Evolutionary conservation across 805 yeast species (phyloP), one percentile per base, ranked within the genome.

Genomic region (Metschnikowia reukaufii): DNA sequence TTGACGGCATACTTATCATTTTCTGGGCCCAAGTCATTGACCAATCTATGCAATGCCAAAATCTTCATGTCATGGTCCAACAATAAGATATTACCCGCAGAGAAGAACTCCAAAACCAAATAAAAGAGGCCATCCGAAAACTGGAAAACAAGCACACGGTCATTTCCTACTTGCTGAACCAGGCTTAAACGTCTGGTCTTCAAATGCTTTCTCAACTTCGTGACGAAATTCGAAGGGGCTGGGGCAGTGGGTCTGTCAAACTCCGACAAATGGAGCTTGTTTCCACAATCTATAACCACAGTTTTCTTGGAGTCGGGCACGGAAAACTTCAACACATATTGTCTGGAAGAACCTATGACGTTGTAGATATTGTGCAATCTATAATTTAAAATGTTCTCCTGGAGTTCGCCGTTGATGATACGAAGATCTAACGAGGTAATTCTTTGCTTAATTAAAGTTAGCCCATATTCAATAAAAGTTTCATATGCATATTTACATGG

Each of bases 11-110:
- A 83, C 48, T 73, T 74, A 36, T 72, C 82, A 45, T 78, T 79
- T 52, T 80, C 81, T 8, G 56, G 49, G 31, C 79, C 86, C 58
- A 83, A 79, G 44, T 86, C 95, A 29, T 80, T 80, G 8, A 89
- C 97, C 18, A 85, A 69, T 65, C 97, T 80, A 61, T 86, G 91
- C 23, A 90, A 67, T 0, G 92, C 73, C 58, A 90, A 56, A 42
- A 91, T 89, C 56, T 78, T 82, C 49, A 73, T 65, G 17, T 83
- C 77, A 23, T 80, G 76, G 63, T 92, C 95, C 51, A 92, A 72
- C 17, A 92, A 72, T 16, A 92, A 70, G 45, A 92, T 79, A 61
- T 92, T 92, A 21, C 99, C 99, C 2, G 97, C 97, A 61, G 97
- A 87, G 70, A 91, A 92, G 59, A 92, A 92, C 65, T 92, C 99